Base-by-base conservation (phyloP, 768 basidiomycete genomes). In the Tulasnella sp. region DNA sequence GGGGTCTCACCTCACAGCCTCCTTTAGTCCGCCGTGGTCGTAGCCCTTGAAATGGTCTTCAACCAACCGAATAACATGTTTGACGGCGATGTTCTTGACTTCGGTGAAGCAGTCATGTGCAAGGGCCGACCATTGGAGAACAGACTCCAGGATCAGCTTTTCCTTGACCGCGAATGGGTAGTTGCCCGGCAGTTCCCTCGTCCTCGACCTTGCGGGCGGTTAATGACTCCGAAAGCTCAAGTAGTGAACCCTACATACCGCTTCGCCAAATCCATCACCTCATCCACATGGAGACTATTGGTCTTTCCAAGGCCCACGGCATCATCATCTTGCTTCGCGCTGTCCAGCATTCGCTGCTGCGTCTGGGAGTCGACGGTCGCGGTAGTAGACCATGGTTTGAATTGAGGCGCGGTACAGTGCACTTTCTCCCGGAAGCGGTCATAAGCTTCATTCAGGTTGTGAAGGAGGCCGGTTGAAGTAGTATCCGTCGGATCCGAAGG, bases 31-130 rank as follows among this genome's bases (percentile, higher is more conserved):
- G 16, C 72, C 72, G 80, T 80, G 54, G 24, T 79, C 84, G 79
- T 89, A 90, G 7, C 86, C 85, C 2, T 86, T 86, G 81, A 90
- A 91, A 75, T 87, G 85, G 1, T 81, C 76, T 4, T 84, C 77
- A 41, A 88, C 81, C 16, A 86, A 83, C 1, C 80, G 28, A 14
- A 84, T 80, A 41, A 78, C 58, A 28, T 78, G 77, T 12, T 64
- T 37, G 40, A 42, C 64, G 7, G 60, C 18, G 40, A 78, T 58
- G 28, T 69, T 37, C 58, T 78, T 48, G 54, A 78, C 58, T 44
- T 78, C 77, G 2, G 50, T 40, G 54, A 78, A 78, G 40, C 77
- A 78, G 22, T 46, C 41, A 8, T 54, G n/a, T 6, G 77, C 77
- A 28, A 64, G 60, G 24, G 20, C 40, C 4, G 54, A 37, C 54